Evolutionary conservation across 345 rosid genomes (phyloP), one percentile per base, ranked within the genome.

Genomic region (Toxicodendron radicans): DNA sequence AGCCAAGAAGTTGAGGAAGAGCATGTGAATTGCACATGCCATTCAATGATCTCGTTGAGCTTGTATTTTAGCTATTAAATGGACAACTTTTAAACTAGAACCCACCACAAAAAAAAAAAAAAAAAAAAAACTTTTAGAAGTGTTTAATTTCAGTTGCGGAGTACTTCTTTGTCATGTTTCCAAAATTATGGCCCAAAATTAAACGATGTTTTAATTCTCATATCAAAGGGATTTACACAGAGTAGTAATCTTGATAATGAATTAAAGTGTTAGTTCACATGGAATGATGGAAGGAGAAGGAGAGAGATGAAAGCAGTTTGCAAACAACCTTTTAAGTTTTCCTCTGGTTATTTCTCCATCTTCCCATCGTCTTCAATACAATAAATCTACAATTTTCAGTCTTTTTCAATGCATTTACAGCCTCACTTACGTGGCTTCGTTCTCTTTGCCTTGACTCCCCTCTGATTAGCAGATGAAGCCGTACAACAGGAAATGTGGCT

Each of bases 181-280:
- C n/a, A n/a, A n/a, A n/a, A 27, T 27, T 27, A 27, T 27, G 30
- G 30, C 30, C 30, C 0, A 2, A 27, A 27, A 27, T 27, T 27
- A 27, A 27, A 27, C 1, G 30, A 0, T 27, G 30, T 27, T 27
- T 27, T 27, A 27, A 27, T 27, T 27, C 30, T 27, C 30, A 27
- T 27, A 27, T 27, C 30, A 27, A 1, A 27, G 30, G 30, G 30
- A 27, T 27, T 27, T 38, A 38, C 43, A 38, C 1, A 38, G 6
- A 38, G 43, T 38, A 0, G 43, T 38, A 38, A 38, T 38, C 74
- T 16, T 58, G 23, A 41, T 24, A 17, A 58, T 43, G 53, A 71
- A 43, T 23, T 71, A 71, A 58, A 71, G 74, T 23, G 73, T 24
- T 58, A 21, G 64, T 21, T 43, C 74, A 58, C 65, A 71, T 71